Conservation (phyloP, 2,329 filamentous ascomycete genomes). For the Aspergillus versicolor region DNA sequence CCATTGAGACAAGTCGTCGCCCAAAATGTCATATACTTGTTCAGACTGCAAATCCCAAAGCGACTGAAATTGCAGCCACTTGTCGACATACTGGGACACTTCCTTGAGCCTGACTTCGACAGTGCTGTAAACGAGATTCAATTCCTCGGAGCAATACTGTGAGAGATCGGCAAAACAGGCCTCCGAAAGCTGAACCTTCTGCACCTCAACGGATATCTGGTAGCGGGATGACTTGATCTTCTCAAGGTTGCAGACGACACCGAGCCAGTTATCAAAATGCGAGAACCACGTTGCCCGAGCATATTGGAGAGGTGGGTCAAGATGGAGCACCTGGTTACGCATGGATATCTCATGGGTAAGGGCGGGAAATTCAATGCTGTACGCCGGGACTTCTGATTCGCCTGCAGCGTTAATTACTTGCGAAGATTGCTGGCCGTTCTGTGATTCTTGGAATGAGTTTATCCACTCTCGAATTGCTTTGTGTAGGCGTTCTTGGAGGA, state of each 20-base stretch:
- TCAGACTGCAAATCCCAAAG: constrained; percentile 97
- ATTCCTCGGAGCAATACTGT: constrained; percentile 73
- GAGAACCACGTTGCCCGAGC: constrained; percentile 91
- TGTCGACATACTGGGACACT: constrained; percentile 85
- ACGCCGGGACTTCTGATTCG: constrained; percentile 31
- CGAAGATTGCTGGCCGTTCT: constrained; percentile 28
- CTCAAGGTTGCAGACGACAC: constrained; percentile 84
- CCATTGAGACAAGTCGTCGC: constrained; percentile 90
- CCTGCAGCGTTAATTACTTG: constrained; percentile 22
- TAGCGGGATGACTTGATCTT: constrained; percentile 96
- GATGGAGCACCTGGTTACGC: constrained; percentile 95
- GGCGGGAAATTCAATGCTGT: constrained; percentile 43
- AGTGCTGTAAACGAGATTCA: constrained; percentile 76
- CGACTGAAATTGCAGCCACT: constrained; percentile 98
- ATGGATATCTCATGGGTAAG: constrained; percentile 92
- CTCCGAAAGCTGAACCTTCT: constrained; percentile 39
- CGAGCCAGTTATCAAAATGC: constrained; percentile 91
- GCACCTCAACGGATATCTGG: constrained; percentile 71
- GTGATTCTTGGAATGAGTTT: constrained; percentile 68
- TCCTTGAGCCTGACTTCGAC: constrained; percentile 80
- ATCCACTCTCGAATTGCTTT: constrained; percentile 87
- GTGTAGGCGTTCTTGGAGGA: constrained; percentile 77
- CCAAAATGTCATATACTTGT: constrained; percentile 87
- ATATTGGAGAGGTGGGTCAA: constrained; percentile 89
- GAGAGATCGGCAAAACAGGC: constrained; percentile 80